Conservation (phyloP, 225 moss, liverwort and hornwort genomes). For the Sphagnum contortum region DNA sequence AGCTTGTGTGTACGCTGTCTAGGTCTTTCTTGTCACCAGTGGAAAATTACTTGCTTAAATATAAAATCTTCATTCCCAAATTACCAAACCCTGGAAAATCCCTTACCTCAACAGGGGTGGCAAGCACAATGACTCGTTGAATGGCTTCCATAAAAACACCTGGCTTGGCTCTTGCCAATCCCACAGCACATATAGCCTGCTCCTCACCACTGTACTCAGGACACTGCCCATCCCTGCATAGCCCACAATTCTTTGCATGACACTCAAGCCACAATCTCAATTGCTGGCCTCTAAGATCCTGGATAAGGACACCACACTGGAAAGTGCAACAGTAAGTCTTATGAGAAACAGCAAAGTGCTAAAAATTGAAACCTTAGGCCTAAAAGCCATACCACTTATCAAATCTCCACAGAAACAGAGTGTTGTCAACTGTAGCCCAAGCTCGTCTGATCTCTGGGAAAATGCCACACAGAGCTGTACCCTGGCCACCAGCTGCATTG, state of each 20-base stretch:
- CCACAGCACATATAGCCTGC: slow-evolving; percentile 95
- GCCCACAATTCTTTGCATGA: neutral
- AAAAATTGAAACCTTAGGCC: no score
- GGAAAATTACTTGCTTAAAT: no score
- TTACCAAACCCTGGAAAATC: neutral
- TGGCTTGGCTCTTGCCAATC: slow-evolving; percentile 72
- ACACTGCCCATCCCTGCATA: slow-evolving; percentile 90
- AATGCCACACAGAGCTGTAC: slow-evolving; percentile 95
- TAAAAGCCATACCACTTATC: slow-evolving; percentile 65
- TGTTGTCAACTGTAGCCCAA: slow-evolving; percentile 98
- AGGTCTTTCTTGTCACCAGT: no score
- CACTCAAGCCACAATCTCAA: no score
- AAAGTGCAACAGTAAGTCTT: no score
- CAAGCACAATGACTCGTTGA: slow-evolving; percentile 78
- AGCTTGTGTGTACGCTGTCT: no score
- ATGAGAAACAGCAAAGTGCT: no score
- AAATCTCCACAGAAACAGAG: slow-evolving; percentile 94
- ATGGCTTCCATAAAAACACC: slow-evolving; percentile 96
- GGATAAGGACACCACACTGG: no score
- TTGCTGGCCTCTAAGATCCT: no score
- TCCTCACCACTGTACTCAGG: slow-evolving; percentile 97
- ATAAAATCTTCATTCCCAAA: no score
- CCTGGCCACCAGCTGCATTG: slow-evolving; percentile 89
- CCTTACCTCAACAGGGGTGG: slow-evolving; percentile 89
- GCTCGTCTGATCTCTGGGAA: slow-evolving; percentile 92